Evolutionary conservation across 2,329 filamentous ascomycete species (phyloP).

Genomic region (Aspergillus sp.): DNA sequence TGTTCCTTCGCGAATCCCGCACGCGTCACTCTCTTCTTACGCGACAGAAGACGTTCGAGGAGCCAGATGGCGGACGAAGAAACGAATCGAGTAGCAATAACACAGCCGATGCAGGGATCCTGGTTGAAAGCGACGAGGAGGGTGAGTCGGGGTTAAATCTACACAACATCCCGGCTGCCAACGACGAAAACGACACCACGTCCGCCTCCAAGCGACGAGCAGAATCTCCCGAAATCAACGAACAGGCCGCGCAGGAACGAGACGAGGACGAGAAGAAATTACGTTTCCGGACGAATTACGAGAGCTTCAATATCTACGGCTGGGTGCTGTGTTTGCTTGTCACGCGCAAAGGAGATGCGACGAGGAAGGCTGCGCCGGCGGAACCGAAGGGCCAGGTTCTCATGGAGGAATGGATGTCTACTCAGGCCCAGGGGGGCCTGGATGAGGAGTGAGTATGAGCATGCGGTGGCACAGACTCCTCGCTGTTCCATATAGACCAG

Average conservation of each 20-base stretch:
- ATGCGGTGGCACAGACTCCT: neutral
- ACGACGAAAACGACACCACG: slow-evolving; percentile 11
- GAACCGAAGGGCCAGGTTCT: slow-evolving; percentile 52
- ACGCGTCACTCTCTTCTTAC: slow-evolving; percentile 79
- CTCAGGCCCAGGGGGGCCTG: slow-evolving; percentile 47
- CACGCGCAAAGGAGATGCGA: slow-evolving; percentile 55
- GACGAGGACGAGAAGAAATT: slow-evolving; percentile 70
- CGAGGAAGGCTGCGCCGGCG: slow-evolving; percentile 25
- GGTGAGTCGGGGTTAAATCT: slow-evolving; percentile 39
- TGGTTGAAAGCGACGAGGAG: slow-evolving; percentile 57
- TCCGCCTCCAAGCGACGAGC: slow-evolving; percentile 13
- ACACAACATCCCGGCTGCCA: slow-evolving; percentile 47
- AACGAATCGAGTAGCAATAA: neutral
- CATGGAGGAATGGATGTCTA: slow-evolving; percentile 84
- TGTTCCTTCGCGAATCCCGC: slow-evolving; percentile 81
- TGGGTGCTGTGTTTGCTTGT: slow-evolving; percentile 86
- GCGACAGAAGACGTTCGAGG: slow-evolving; percentile 71
- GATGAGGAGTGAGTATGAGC: slow-evolving; percentile 27
- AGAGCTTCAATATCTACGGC: slow-evolving; percentile 93
- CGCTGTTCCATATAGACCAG: no score
- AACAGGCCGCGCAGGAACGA: slow-evolving; percentile 21
- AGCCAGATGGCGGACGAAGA: slow-evolving; percentile 35
- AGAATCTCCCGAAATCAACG: slow-evolving; percentile 5
- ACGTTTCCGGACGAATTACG: slow-evolving; percentile 75
- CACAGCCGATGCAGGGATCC: slow-evolving; percentile 32